A percentile compares a stretch with the other conserved stretches of the same genome.
phyloP scores from a whole-genome alignment of 2,329 filamentous ascomycete species.

The Penicillium polonicum region DNA sequence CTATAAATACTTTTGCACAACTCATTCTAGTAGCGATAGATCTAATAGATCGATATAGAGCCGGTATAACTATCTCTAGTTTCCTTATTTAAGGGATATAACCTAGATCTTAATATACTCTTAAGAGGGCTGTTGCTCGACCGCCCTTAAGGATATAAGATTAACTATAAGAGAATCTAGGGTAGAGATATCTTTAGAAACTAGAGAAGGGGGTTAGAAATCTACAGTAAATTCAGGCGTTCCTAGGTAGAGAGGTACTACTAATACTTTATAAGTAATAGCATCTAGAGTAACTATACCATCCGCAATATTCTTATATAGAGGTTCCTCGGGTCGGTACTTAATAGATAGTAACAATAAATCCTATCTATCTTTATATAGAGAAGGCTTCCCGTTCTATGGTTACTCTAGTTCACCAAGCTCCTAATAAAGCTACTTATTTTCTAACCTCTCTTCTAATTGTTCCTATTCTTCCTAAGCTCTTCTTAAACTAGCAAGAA shows the following conservation, averaged over 20 bases:
- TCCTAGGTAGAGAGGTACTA: not conserved
- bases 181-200: too few species aligned
- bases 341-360: not conserved
- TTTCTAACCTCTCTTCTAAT: not conserved
- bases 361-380: not conserved
- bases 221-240: too few species aligned
- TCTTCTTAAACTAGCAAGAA: not conserved
- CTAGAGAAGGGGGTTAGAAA: too few species aligned
- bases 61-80: conserved; percentile 13
- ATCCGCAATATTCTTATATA: not conserved
- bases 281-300: not conserved
- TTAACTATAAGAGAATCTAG: too few species aligned
- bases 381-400: not conserved
- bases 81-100: conserved; percentile 9
- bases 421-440: not conserved
- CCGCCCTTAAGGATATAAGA: too few species aligned
- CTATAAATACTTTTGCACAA: conserved; percentile 16
- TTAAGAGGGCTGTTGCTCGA: too few species aligned
- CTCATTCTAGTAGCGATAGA: conserved; percentile 12
- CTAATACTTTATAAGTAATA: not conserved
- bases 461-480: not conserved
- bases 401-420: not conserved
- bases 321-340: not conserved
- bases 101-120: too few species aligned
- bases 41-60: conserved; percentile 12